Evolutionary conservation across 768 basidiomycete species (phyloP).

Genomic region (Pleurotus cornucopiae): DNA sequence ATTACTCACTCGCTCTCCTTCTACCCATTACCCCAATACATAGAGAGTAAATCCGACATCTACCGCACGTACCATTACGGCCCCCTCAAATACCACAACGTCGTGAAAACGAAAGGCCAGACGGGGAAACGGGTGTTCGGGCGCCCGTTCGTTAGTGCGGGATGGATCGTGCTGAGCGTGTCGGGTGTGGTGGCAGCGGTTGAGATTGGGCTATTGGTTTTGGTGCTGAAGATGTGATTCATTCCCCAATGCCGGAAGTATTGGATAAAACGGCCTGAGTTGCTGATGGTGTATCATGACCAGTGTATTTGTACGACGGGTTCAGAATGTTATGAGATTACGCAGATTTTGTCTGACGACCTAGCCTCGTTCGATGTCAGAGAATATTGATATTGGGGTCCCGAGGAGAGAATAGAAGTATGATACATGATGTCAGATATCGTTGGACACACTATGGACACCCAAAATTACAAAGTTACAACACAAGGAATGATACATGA

Average conservation of each 20-base stretch:
- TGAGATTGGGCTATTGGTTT: conserved; percentile 61
- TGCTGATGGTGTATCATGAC: no score
- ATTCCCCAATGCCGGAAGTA: background rate
- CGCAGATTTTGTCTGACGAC: no score
- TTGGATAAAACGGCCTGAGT: no score
- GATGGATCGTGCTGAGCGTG: conserved; percentile 66
- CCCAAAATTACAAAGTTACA: no score
- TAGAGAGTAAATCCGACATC: background rate
- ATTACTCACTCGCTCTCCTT: background rate
- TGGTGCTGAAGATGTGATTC: conserved; percentile 45
- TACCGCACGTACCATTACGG: conserved; percentile 9
- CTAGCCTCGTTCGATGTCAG: no score
- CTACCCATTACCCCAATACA: background rate
- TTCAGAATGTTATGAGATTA: no score
- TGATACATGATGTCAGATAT: no score
- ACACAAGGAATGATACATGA: no score
- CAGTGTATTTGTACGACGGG: no score
- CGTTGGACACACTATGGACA: no score
- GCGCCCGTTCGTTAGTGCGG: conserved; percentile 75
- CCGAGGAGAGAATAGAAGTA: no score
- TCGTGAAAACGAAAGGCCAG: conserved; percentile 57
- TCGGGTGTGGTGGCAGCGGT: conserved; percentile 55
- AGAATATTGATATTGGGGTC: no score
- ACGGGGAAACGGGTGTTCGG: conserved; percentile 64
- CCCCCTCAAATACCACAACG: conserved; percentile 23